These are phyloP conservation scores for Boletus pseudo-olivaceus DNA, from an alignment of 768 basidiomycete genomes.

Conservation along the genomic window DNA sequence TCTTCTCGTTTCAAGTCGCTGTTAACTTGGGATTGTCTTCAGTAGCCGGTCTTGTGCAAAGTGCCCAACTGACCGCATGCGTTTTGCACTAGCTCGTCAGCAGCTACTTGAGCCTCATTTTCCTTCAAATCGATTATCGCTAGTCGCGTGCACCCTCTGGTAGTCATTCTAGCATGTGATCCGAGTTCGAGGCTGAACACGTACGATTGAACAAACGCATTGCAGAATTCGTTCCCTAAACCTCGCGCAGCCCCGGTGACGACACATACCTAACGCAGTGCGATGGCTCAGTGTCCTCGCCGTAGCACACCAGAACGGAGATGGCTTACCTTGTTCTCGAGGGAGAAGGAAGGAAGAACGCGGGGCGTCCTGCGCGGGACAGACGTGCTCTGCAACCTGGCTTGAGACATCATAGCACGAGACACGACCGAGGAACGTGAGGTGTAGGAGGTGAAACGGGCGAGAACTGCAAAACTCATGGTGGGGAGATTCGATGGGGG, in stretches of 20 bases:
- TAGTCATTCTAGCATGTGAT: slow-evolving; percentile 5
- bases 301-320: not conserved
- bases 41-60: slow-evolving; percentile 26
- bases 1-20: slow-evolving; percentile 53
- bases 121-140: slow-evolving; percentile 81
- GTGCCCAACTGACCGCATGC: slow-evolving; percentile 44
- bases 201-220: slow-evolving; percentile 84
- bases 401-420: slow-evolving; percentile 5
- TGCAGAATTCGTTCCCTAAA: slow-evolving; percentile 86
- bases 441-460: slow-evolving; percentile 18
- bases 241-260: slow-evolving; percentile 94
- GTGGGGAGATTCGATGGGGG: slow-evolving; percentile 8
- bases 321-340: slow-evolving; percentile 63
- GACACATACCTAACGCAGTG: slow-evolving; percentile 64
- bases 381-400: slow-evolving; percentile 29
- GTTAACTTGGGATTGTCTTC: slow-evolving; percentile 42
- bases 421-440: slow-evolving; percentile 13
- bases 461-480: slow-evolving; percentile 31
- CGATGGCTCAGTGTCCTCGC: not conserved
- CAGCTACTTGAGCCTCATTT: slow-evolving; percentile 63
- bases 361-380: slow-evolving; percentile 32
- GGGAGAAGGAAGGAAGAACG: slow-evolving; percentile 72
- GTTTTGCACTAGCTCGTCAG: slow-evolving; percentile 57
- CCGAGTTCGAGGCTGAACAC: not conserved
- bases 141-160: slow-evolving; percentile 75